Evolutionary conservation across 1,284 basidiomycete species (phyloP), one percentile per base, ranked within the genome.

Genomic region (Austroboletus niveus): DNA sequence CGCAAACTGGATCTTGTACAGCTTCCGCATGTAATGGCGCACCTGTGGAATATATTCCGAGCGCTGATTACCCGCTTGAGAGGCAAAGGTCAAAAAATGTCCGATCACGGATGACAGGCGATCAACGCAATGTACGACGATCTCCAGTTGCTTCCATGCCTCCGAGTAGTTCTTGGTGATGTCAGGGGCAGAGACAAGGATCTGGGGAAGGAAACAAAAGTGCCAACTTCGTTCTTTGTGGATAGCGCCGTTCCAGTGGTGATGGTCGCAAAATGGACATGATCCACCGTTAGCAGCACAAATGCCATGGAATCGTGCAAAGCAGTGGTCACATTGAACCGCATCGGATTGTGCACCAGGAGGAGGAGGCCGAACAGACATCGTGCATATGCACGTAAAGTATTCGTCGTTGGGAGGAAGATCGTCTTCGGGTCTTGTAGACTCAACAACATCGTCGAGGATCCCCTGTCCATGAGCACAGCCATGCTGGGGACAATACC

Each of bases 251-350:
- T 92, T 89, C 89, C 89, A 92, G 60, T 92, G 89, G 57, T 89
- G 85, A 59, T 91, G 88, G 57, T 92, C 89, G 60, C 89, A 92
- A 74, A 92, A 92, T 0, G 89, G 89, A 64, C 89, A 92, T 8
- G 89, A 92, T 35, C 89, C 89, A n/a, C 89, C 89, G 57, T 85
- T 89, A 56, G 84, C 84, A 11, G 88, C 89, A 58, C 89, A 92
- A 50, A 83, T 77, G 17, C 87, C 89, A 58, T 92, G 89, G 70
- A 92, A 92, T 48, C 88, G 75, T 41, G 89, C 89, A 64, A 80
- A 87, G 58, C 89, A 92, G 60, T 92, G 89, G 62, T 92, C 89
- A 64, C 89, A 92, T 65, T 92, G 89, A 7, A 92, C 89, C 0
- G 89, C 89, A 63, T 91, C 88, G 0, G 89, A 90, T 24, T 77